These are phyloP conservation scores for Monilinia fructigena DNA, from an alignment of 2,329 filamentous ascomycete genomes.

Conservation along the genomic window DNA sequence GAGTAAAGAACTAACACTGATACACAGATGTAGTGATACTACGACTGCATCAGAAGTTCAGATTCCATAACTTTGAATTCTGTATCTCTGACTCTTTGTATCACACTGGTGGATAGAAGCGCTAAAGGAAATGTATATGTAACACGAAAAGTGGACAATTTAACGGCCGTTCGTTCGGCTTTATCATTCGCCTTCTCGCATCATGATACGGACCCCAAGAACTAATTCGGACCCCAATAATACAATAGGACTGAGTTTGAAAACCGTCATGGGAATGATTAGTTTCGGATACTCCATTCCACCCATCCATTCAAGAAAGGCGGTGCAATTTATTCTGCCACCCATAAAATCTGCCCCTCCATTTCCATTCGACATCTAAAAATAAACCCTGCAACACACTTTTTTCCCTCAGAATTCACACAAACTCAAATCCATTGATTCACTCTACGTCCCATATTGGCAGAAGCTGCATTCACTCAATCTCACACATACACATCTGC, in stretches of 20 bases:
- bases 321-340: slow-evolving; percentile 13
- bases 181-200: background rate
- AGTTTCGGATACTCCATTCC: background rate
- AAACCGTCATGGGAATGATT: no score
- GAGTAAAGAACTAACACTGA: no score
- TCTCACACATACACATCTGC: background rate
- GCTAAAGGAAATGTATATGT: background rate
- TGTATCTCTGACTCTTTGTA: background rate
- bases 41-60: background rate
- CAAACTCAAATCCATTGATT: background rate
- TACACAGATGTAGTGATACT: background rate
- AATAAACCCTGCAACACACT: slow-evolving; percentile 12
- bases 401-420: slow-evolving; percentile 1
- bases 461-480: background rate
- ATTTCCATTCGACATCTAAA: background rate
- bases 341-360: background rate
- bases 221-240: background rate
- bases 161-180: background rate
- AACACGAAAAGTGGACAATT: background rate
- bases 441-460: background rate
- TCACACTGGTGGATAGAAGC: slow-evolving; percentile 1
- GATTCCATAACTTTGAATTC: no score
- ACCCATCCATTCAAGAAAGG: background rate
- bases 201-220: background rate
- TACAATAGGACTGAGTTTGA: no score